Evolutionary conservation across 176 grass and related monocot species (phyloP).

Genomic region (Alopecurus myosuroides): DNA sequence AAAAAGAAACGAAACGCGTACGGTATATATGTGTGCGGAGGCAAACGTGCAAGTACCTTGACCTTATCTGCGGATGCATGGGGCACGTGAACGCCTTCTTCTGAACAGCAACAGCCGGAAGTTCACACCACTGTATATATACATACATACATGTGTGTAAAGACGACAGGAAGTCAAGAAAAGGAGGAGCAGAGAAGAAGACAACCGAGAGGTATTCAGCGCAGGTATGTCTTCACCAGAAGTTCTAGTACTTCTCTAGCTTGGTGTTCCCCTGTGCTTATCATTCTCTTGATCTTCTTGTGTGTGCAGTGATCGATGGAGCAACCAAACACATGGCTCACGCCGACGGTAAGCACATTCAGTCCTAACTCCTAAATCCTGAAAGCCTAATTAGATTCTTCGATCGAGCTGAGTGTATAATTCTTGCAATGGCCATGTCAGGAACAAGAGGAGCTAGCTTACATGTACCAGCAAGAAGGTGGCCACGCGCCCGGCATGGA

Average conservation of each 20-base stretch:
- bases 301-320: conserved; percentile 23
- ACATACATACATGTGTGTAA: conserved; percentile 2
- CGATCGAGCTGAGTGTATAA: background rate
- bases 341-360: conserved; percentile 19
- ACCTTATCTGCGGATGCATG: conserved; percentile 20
- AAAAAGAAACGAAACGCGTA: conserved; percentile 8
- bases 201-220: background rate
- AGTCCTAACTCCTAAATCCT: background rate
- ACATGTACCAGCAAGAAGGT: conserved; percentile 32
- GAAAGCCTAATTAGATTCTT: background rate
- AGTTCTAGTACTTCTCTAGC: background rate
- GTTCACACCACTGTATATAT: conserved; percentile 30
- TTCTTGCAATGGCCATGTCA: conserved; percentile 12
- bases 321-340: conserved; percentile 31
- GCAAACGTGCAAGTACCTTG: conserved; percentile 14
- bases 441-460: conserved; percentile 32
- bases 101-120: background rate
- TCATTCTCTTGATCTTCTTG: background rate
- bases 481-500: background rate
- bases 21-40: conserved; percentile 14
- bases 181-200: background rate
- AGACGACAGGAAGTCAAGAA: background rate
- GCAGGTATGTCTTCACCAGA: background rate
- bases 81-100: conserved; percentile 29
- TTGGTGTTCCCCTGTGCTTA: background rate